Evolutionary conservation across 73 alveolate genomes (phyloP), one percentile per base, ranked within the genome.

Genomic region (Paramecium sexaurelia): DNA sequence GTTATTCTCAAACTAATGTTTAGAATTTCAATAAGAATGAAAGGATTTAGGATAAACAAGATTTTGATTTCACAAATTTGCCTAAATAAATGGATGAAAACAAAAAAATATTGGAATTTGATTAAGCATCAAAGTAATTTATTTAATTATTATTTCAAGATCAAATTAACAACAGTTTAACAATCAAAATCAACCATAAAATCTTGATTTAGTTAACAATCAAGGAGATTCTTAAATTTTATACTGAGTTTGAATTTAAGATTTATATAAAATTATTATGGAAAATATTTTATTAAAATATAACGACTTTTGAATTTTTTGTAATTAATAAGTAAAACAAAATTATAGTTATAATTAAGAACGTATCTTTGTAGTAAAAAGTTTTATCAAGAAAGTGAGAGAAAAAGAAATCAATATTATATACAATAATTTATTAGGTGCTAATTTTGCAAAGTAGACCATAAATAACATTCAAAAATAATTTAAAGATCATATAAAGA

Each of bases 361-460:
- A 24, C 20, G 83, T 61, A 45, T 61, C 26, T 10, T 61, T 11
- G 47, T 61, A 29, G 47, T 61, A 61, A 61, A 61, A 45, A 61
- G 10, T 5, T 22, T 24, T 41, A 61, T 29, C 11, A 61, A 61
- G 11, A 61, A 32, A 61, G 17, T 4, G 3, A 61, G 8, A 24
- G 26, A 7, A 22, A 61, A 11, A 27, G 51, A 61, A 61, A 9
- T 61, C 20, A 51, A 19, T 17, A 61, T 0, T 41, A 61, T 61
- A 41, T 61, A 61, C 17, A 61, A 61, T 61, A 61, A 32, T 32
- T 29, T 29, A 6, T 61, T 26, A 61, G 83, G 5, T 24, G 20
- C 11, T 26, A 61, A 61, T 61, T 61, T 61, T 61, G n/a, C n/a
- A 61, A 6, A 61, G 83, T 45, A 26, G 83, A 61, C 67, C 67